Evolutionary conservation across 108 stramenopile species (phyloP), one percentile per base, ranked within the genome.

Genomic region (Nitzschia sp.): DNA sequence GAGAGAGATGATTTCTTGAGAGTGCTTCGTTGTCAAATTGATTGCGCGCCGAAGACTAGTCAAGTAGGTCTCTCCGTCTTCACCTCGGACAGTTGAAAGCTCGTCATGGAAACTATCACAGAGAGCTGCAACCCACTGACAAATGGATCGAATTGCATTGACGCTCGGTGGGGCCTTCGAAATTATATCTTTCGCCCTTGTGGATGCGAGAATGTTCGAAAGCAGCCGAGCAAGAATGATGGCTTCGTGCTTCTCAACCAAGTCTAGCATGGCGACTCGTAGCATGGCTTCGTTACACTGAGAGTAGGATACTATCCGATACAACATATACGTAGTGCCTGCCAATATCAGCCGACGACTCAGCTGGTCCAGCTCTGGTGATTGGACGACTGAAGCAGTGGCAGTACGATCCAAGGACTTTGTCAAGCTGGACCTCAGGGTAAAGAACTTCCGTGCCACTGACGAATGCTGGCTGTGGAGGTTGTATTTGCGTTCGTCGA

Each of bases 271-370:
- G 27, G 79, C 79, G 36, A 50, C 62, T 27, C 73, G 73, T 33
- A 80, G 58, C 64, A 74, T 68, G 31, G 65, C 48, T 59, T 66
- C 65, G 48, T 80, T 80, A 58, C 66, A 70, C 25, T 63, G 66
- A 17, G 73, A 70, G 53, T 74, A 74, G 6, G 30, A 26, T 8
- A 75, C 38, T 25, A 80, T 67, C 30, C 68, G 68, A 30, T 67
- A n/a, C 4, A 80, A 27, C 25, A 80, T 45, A 4, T 59, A 32
- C 36, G 13, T 34, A 34, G 63, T 54, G 3, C 72, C 79, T 26
- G 67, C 54, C 13, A 64, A 38, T 23, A 78, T 25, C 8, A 35
- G 54, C 23, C 27, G 19, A 21, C 33, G 46, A 36, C 29, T 27
- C 2, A 32, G 63, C 28, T 54, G 45, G 27, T 62, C 28, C 23